Conservation (phyloP, 2,329 filamentous ascomycete species). For the Gnomoniopsis smithogilvyi region DNA sequence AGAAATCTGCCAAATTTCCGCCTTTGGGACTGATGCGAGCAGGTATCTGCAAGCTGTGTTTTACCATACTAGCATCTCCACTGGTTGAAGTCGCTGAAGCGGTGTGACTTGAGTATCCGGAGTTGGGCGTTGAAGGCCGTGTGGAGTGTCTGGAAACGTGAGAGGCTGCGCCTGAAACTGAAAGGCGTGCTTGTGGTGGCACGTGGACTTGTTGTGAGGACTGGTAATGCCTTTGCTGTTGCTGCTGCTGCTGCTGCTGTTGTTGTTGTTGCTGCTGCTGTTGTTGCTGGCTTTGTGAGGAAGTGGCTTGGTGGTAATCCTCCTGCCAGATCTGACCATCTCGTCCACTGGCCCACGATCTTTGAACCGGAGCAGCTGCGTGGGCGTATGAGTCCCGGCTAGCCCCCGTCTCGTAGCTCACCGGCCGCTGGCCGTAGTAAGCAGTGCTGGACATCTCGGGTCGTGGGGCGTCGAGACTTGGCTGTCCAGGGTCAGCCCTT, state of each 20-base stretch:
- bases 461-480: background rate
- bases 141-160: conserved; percentile 31
- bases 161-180: conserved; percentile 3
- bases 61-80: conserved; percentile 44
- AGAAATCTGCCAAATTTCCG: conserved; percentile 77
- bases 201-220: conserved; percentile 2
- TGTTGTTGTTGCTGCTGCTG: background rate
- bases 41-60: conserved; percentile 68
- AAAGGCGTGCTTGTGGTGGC: conserved; percentile 2
- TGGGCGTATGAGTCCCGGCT: conserved; percentile 9
- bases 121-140: conserved; percentile 35
- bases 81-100: conserved; percentile 29
- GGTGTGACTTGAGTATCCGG: conserved; percentile 27
- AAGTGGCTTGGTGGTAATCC: conserved; percentile 1
- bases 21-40: conserved; percentile 71
- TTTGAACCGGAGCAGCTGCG: conserved; percentile 4
- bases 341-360: conserved; percentile 10
- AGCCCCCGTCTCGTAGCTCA: conserved; percentile 12
- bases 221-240: background rate
- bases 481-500: background rate
- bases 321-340: conserved; percentile 11
- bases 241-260: conserved; percentile 10
- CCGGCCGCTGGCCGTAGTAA: conserved; percentile 16
- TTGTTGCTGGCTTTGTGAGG: conserved; percentile 7
- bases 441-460: conserved; percentile 15